Conservation (phyloP, 371 early-diverging fungal species). For the Zopfochytrium polystomum region DNA sequence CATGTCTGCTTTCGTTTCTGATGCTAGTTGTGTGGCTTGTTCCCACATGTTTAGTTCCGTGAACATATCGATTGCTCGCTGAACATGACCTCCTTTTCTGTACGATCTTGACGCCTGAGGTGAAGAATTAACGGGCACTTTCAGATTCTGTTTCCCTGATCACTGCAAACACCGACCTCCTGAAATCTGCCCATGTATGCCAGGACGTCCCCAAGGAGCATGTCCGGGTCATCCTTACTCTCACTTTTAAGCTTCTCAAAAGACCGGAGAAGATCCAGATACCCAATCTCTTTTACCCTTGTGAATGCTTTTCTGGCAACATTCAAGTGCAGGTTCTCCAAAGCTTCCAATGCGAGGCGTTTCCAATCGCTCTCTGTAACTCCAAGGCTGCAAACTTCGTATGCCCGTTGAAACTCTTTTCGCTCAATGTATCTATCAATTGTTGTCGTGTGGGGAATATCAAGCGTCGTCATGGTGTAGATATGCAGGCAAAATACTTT, state of each 20-base stretch:
- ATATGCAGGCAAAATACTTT: conserved; percentile 46
- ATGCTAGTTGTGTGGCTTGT: conserved; percentile 48
- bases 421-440: conserved; percentile 49
- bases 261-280: conserved; percentile 34
- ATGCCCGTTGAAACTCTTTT: conserved; percentile 41
- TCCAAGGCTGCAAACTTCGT: conserved; percentile 47
- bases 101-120: conserved; percentile 47
- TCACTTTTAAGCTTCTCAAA: conserved; percentile 36
- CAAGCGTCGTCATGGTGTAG: conserved; percentile 47
- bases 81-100: conserved; percentile 35
- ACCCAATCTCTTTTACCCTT: conserved; percentile 40
- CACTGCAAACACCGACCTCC: conserved; percentile 46
- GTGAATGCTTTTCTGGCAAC: conserved; percentile 45
- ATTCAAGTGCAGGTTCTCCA: conserved; percentile 43
- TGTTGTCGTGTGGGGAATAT: conserved; percentile 47
- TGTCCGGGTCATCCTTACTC: conserved; percentile 34
- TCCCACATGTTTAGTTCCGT: conserved; percentile 57
- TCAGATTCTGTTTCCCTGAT: background rate
- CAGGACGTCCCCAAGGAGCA: conserved; percentile 40
- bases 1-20: conserved; percentile 37
- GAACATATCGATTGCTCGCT: conserved; percentile 54
- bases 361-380: conserved; percentile 53
- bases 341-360: conserved; percentile 42
- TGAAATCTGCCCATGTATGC: conserved; percentile 43
- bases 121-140: background rate